phyloP scores from a whole-genome alignment of 164 flowering plant genomes.

The Macadamia tetraphylla region DNA sequence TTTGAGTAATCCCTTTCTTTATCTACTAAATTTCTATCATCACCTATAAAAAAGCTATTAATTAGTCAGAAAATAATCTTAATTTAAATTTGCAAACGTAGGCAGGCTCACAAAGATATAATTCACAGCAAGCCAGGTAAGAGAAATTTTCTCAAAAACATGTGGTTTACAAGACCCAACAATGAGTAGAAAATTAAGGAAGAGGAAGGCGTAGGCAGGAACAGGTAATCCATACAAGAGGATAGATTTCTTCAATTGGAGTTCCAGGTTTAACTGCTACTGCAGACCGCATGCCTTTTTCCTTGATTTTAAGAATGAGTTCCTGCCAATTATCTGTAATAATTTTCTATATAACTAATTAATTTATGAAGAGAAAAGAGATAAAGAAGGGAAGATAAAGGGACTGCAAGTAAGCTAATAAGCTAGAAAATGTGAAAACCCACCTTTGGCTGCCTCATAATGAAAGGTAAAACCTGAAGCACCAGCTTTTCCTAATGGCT shows the following conservation, averaged over 20 bases:
- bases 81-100: not conserved
- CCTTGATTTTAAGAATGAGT: conserved; percentile 64
- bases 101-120: not conserved
- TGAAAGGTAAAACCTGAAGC: conserved; percentile 99
- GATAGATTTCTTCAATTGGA: conserved; percentile 89
- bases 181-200: not conserved
- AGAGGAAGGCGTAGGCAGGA: not conserved
- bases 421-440: conserved; percentile 6
- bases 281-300: conserved; percentile 88
- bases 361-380: conserved; percentile 1
- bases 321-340: conserved; percentile 86
- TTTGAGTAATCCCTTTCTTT: not conserved
- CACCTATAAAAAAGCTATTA: too few relatives aligned
- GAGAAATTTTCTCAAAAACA: too few relatives aligned
- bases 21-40: too few relatives aligned
- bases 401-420: not conserved
- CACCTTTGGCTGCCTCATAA: conserved; percentile 86
- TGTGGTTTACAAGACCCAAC: too few relatives aligned
- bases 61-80: not conserved
- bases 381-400: not conserved
- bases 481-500: conserved; percentile 87
- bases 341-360: conserved; percentile 5
- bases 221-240: conserved; percentile 50
- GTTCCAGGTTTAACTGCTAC: conserved; percentile 91
- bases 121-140: not conserved